Evolutionary conservation across 139 green algal species (phyloP).

Genomic region (Raphidocelis subcapitata): DNA sequence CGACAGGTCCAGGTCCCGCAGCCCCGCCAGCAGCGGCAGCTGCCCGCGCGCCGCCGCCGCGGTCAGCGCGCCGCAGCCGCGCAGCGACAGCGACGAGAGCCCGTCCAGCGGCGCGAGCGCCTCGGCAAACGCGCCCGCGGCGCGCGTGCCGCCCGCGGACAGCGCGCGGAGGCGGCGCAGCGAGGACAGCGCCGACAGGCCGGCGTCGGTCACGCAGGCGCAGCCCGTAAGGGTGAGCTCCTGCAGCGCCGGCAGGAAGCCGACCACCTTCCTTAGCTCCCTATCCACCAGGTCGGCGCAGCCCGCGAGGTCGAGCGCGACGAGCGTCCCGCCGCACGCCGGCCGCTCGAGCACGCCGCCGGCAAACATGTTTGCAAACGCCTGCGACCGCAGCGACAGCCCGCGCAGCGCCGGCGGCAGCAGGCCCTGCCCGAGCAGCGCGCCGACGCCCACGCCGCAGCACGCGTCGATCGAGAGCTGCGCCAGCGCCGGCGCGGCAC

Average conservation of each 20-base stretch:
- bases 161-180: conserved; percentile 12
- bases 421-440: conserved; percentile 11
- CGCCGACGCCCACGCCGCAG: neutral
- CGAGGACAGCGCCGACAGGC: neutral
- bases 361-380: conserved; percentile 18
- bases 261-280: conserved; percentile 6
- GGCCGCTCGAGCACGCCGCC: too few relatives aligned
- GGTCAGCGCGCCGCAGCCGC: conserved; percentile 8
- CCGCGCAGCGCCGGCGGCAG: conserved; percentile 5
- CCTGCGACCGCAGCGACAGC: neutral
- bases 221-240: conserved; percentile 16
- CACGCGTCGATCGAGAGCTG: conserved; percentile 7
- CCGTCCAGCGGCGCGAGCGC: conserved; percentile 1
- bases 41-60: conserved; percentile 7
- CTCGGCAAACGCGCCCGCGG: neutral
- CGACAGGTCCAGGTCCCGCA: conserved; percentile 22
- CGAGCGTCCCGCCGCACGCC: too few relatives aligned
- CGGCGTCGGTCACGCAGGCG: conserved; percentile 1
- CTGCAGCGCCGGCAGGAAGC: conserved; percentile 7
- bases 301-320: neutral
- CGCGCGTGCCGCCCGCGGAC: neutral
- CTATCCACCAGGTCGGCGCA: conserved; percentile 9
- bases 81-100: neutral
- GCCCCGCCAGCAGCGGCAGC: neutral
- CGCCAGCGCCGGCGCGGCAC: too few relatives aligned